A percentile compares a stretch with the other conserved stretches of the same genome.
These are phyloP conservation scores for Talaromyces thailandensis DNA, from an alignment of 495 filamentous ascomycete genomes.

Conservation along the genomic window DNA sequence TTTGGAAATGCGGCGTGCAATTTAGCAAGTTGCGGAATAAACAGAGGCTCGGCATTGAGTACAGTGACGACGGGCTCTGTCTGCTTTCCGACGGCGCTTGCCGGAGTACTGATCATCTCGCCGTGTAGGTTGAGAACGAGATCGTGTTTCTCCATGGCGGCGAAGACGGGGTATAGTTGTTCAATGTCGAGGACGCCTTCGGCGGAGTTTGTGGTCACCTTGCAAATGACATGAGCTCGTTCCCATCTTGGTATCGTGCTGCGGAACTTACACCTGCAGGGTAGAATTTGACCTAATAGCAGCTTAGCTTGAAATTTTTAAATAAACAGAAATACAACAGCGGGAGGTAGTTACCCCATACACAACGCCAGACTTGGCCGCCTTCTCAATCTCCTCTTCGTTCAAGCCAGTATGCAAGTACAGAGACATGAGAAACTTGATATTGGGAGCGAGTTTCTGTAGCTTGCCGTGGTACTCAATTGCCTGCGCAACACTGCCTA, in stretches of 20 bases:
- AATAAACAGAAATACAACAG: neutral
- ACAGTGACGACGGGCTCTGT: constrained; percentile 43
- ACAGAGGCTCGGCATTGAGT: constrained; percentile 70
- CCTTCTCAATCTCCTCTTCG: constrained; percentile 67
- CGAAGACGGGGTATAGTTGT: constrained; percentile 67
- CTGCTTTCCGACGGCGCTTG: constrained; percentile 11
- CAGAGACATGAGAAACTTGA: constrained; percentile 82
- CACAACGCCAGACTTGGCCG: constrained; percentile 44
- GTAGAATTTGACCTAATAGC: constrained; percentile 42
- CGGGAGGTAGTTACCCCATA: constrained; percentile 26
- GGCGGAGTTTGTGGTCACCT: constrained; percentile 75
- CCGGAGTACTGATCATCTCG: constrained; percentile 41
- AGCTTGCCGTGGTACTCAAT: constrained; percentile 66
- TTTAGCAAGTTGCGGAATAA: constrained; percentile 65
- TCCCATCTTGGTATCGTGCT: neutral
- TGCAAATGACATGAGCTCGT: neutral
- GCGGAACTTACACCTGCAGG: constrained; percentile 39
- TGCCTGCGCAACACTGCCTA: constrained; percentile 65
- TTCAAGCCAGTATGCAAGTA: constrained; percentile 74
- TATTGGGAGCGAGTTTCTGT: constrained; percentile 55
- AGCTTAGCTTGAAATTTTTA: neutral
- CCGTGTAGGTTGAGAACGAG: constrained; percentile 59
- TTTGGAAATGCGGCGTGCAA: constrained; percentile 70
- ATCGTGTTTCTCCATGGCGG: constrained; percentile 61
- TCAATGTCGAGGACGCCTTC: constrained; percentile 69